phyloP scores from a whole-genome alignment of 371 early-diverging fungal species.

The Syncephalis fuscata region DNA sequence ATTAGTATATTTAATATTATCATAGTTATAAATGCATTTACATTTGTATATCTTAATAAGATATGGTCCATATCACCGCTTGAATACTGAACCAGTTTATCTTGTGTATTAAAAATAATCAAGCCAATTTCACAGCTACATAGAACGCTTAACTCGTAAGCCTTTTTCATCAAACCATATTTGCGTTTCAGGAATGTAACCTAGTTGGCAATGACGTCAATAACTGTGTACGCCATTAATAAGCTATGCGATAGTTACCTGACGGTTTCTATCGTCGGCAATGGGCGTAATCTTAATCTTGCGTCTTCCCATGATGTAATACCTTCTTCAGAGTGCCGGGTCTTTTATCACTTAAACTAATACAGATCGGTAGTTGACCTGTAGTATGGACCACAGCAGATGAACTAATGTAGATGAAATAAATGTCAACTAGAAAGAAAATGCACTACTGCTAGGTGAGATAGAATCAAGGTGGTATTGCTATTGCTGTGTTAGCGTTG shows the following conservation, averaged over 20 bases:
- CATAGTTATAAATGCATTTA: slow-evolving; percentile 10
- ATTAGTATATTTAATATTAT: not conserved
- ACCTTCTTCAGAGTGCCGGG: no score
- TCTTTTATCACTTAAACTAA: no score
- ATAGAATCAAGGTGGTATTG: no score
- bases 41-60: slow-evolving; percentile 82
- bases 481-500: no score
- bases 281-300: slow-evolving; percentile 95
- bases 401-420: no score
- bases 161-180: slow-evolving; percentile 98
- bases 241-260: slow-evolving; percentile 30
- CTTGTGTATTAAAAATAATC: slow-evolving; percentile 80
- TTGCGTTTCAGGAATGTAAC: slow-evolving; percentile 97
- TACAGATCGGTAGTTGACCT: no score
- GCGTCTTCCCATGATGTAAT: slow-evolving; percentile 76
- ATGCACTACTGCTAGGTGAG: no score
- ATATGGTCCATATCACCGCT: slow-evolving; percentile 85
- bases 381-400: no score
- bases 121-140: slow-evolving; percentile 95
- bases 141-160: slow-evolving; percentile 91
- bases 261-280: slow-evolving; percentile 83
- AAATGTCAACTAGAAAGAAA: no score
- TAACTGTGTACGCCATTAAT: not conserved
- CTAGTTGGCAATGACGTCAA: slow-evolving; percentile 14
- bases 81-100: slow-evolving; percentile 85